Percentiles rank a stretch among this genome's conserved stretches.
Conservation (phyloP, 2,329 filamentous ascomycete species). For the Mollisiaceae sp. region DNA sequence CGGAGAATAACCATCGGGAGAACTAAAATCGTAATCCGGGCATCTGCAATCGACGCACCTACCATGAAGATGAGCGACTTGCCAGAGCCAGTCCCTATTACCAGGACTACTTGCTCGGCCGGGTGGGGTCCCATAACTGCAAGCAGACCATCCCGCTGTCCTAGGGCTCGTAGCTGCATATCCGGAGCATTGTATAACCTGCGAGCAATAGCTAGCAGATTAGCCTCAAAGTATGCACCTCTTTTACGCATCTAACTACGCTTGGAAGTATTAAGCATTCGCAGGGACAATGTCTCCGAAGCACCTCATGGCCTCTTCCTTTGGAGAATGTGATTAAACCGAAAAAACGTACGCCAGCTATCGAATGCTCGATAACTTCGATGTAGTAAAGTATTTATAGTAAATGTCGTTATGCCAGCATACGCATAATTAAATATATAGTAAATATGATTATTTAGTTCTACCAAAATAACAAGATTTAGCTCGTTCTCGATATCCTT, state of each 20-base stretch:
- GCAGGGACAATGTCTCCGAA: constrained; percentile 16
- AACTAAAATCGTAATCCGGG: constrained; percentile 25
- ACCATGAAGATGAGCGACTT: constrained; percentile 26
- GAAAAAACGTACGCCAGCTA: constrained; percentile 24
- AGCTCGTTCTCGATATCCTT: constrained; percentile 15
- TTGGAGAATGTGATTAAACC: constrained; percentile 20
- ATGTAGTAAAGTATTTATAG: constrained; percentile 20
- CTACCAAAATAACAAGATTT: constrained; percentile 15
- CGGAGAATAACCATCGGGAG: constrained; percentile 21
- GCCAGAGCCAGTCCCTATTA: constrained; percentile 21
- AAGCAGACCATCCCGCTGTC: constrained; percentile 21
- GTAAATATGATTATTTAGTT: constrained; percentile 22
- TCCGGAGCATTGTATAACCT: constrained; percentile 15
- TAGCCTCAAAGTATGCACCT: no score
- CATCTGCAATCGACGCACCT: constrained; percentile 18
- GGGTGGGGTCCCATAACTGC: constrained; percentile 16
- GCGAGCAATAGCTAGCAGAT: constrained; percentile 15
- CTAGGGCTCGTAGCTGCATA: constrained; percentile 18
- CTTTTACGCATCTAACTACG: constrained; percentile 12
- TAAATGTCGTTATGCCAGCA: constrained; percentile 17
- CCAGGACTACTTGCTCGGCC: constrained; percentile 24
- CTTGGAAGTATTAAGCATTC: constrained; percentile 21
- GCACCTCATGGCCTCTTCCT: constrained; percentile 13
- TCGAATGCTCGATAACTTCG: constrained; percentile 16
- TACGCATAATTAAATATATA: constrained; percentile 22